These are phyloP conservation scores for Selaginella moellendorffii DNA, from an alignment of 75 land plant species.

Conservation along the genomic window DNA sequence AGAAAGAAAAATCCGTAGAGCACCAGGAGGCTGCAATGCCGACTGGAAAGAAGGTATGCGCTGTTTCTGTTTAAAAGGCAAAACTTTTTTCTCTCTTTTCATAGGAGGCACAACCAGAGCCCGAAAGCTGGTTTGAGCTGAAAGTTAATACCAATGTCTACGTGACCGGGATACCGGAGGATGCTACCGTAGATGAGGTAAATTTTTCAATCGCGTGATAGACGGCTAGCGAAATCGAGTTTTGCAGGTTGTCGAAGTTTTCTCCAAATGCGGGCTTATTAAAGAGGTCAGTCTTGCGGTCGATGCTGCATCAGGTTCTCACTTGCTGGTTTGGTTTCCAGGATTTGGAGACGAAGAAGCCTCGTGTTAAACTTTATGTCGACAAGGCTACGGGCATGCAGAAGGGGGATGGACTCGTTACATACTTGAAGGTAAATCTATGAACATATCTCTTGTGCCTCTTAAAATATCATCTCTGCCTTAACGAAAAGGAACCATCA, in stretches of 20 bases:
- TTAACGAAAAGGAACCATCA: conserved; percentile 62
- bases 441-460: neutral
- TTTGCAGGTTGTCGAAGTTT: conserved; percentile 70
- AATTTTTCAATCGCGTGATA: conserved; percentile 8
- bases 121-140: conserved; percentile 91
- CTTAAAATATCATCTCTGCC: neutral
- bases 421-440: conserved; percentile 65
- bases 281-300: conserved; percentile 52
- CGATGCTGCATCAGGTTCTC: neutral
- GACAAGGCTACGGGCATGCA: conserved; percentile 74
- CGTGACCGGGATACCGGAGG: conserved; percentile 91
- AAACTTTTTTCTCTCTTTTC: too few species aligned
- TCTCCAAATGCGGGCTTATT: conserved; percentile 88
- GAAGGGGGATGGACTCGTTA: conserved; percentile 92
- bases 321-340: conserved; percentile 12
- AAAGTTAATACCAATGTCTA: conserved; percentile 96
- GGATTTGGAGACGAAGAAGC: conserved; percentile 92
- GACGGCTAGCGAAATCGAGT: neutral
- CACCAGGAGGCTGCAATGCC: neutral
- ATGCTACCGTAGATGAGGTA: conserved; percentile 87
- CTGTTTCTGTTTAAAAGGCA: too few species aligned
- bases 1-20: neutral
- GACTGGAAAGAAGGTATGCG: neutral
- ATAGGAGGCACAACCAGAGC: conserved; percentile 79
- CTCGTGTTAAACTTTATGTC: conserved; percentile 68